Conservation (phyloP, 257 asterid species). For the Jacaranda mimosifolia region DNA sequence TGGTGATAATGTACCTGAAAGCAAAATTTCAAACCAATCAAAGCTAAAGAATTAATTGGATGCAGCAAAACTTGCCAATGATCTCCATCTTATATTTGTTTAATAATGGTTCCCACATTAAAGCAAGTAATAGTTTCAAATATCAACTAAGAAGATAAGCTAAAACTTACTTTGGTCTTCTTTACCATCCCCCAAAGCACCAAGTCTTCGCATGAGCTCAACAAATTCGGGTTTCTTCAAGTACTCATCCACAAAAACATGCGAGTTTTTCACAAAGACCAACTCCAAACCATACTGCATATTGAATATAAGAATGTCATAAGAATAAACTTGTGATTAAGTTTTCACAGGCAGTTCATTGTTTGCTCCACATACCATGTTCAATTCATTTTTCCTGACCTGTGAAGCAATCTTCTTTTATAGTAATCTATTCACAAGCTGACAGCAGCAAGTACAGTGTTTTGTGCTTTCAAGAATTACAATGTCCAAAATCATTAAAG, state of each 20-base stretch:
- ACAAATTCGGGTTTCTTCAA: constrained; percentile 82
- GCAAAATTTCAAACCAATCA: constrained; percentile 16
- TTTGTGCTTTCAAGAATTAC: background rate
- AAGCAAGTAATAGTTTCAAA: background rate
- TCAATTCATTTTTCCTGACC: too few relatives aligned
- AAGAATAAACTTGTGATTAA: constrained; percentile 26
- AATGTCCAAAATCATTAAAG: background rate
- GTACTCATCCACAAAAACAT: constrained; percentile 88
- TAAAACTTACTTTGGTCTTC: constrained; percentile 73
- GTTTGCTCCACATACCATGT: too few relatives aligned
- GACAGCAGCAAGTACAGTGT: background rate
- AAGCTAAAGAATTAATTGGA: background rate
- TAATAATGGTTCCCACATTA: background rate
- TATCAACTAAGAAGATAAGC: background rate
- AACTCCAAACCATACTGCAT: constrained; percentile 86
- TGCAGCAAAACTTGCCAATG: background rate
- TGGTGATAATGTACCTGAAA: constrained; percentile 81
- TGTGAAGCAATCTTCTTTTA: too few relatives aligned
- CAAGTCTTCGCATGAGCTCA: constrained; percentile 95
- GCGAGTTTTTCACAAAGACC: constrained; percentile 82
- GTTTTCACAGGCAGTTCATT: background rate
- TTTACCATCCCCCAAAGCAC: constrained; percentile 94
- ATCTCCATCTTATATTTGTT: background rate
- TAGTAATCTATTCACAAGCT: too few relatives aligned
- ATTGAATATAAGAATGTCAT: background rate